Base-by-base conservation (phyloP, 768 basidiomycete species). In the Boletus subcaerulescens region DNA sequence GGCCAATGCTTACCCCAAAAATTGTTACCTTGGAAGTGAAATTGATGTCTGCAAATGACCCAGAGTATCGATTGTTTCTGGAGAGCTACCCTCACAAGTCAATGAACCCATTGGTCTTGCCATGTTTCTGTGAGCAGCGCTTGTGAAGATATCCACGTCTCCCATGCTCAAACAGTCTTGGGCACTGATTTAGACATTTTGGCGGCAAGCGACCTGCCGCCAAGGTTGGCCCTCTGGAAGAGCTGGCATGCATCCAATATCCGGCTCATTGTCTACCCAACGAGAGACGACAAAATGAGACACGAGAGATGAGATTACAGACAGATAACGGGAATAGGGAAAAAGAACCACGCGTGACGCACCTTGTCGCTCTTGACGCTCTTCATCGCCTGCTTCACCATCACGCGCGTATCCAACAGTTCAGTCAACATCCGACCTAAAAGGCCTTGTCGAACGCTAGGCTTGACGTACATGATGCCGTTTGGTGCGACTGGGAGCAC, bases 371-470 rank as follows among this genome's bases (percentile, higher is more conserved):
- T 73, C 46, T 82, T 83, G 9, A 80, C 80, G 22, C 78, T 75
- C 69, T 98, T 98, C 94, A 97, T 94, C 4, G 91, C 93, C 59
- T 93, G 88, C 68, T 98, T 99, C 24, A 99, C 89, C 97, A 99
- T 98, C 5, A 98, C 91, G 50, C 97, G 80, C 17, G 96, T 98
- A 49, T 98, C 92, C 58, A 99, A 75, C 3, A 98, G 75, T 71
- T 99, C 97, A 4, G 80, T 81, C 58, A 99, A 76, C 96, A 99
- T 98, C 56, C 95, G 85, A 4, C 86, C 85, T 11, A 99, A 75
- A 6, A 97, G 77, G 17, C 93, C 93, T 65, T 84, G 87, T 20
- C 97, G 82, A 4, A 98, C 86, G 44, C 80, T 78, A 0, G 86
- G 77, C 65, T 96, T 97, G 55, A 93, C 89, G 68, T 93, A 99